Evolutionary conservation across 176 grass and related monocot species (phyloP).

Genomic region (Puccinellia tenuiflora): DNA sequence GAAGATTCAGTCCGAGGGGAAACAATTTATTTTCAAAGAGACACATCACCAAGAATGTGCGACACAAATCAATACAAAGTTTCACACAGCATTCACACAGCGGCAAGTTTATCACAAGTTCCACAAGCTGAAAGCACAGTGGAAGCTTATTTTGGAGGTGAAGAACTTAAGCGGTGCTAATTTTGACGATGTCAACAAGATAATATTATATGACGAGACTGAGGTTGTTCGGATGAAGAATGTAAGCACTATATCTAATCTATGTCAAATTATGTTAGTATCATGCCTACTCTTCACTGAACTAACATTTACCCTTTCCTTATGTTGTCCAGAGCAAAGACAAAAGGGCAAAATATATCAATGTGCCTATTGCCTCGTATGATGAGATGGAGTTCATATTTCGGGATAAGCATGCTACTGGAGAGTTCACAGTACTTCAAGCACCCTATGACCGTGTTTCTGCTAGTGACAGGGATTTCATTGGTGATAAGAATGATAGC

Average conservation of each 20-base stretch:
- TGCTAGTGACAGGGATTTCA: neutral
- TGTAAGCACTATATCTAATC: neutral
- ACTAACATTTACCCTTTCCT: neutral
- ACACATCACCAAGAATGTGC: neutral
- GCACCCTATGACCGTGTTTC: neutral
- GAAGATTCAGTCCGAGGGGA: neutral
- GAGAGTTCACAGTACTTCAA: neutral
- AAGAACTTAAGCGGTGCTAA: neutral
- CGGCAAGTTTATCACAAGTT: neutral
- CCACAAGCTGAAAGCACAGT: neutral
- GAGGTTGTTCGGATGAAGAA: neutral
- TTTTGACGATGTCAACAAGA: slow-evolving; percentile 12
- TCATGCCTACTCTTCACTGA: neutral
- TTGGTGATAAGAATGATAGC: too few species aligned
- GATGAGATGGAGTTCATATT: slow-evolving; percentile 10
- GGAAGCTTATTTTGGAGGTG: neutral
- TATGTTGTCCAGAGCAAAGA: neutral
- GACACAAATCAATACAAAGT: neutral
- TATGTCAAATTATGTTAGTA: neutral
- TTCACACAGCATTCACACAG: neutral
- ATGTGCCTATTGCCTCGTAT: neutral
- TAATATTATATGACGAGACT: neutral
- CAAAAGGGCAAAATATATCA: neutral
- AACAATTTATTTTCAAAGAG: neutral
- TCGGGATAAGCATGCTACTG: slow-evolving; percentile 5